Evolutionary conservation across 2,329 filamentous ascomycete species (phyloP), one percentile per base, ranked within the genome.

Genomic region (Didymella pinodella): DNA sequence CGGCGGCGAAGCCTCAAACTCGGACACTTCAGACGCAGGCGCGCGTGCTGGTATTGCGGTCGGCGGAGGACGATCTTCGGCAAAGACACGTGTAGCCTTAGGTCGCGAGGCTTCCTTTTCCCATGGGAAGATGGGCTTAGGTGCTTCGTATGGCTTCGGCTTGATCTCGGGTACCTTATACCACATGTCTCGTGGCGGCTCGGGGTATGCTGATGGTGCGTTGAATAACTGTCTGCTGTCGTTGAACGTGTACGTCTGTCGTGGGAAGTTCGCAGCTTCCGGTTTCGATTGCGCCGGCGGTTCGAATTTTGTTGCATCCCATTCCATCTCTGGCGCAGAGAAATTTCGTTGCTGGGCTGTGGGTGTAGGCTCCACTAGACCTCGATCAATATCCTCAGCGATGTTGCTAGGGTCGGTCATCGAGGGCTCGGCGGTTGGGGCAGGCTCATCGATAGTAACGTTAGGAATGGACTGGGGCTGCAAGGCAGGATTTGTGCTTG

Each of bases 61-160:
- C 14, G 68, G 85, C 11, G 75, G 71, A 26, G 69, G 62, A 20
- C 77, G 66, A 58, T 88, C 85, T 59, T 88, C 86, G 46, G 81
- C 79, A 70, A 93, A 95, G 12, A 88, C 83, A 65, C 91, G 86
- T 12, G 85, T 86, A 10, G 87, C 79, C 68, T 82, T 86, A 12
- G 89, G 84, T 61, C 85, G 86, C 57, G 88, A 80, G 16, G 85
- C 85, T 62, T 89, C 81, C 41, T 78, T 79, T 76, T 99, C 95
- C 95, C 95, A 99, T 0, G 95, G 95, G 76, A 99, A 99, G 48
- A 98, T 88, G 3, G 88, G 84, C 47, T 85, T 84, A 14, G 88
- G 85, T 61, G 81, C 85, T 64, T 88, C 82, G 47, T 86, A 83
- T 22, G 86, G 86, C 18, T 82, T 81, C 58, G 86, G 84, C 63